Evolutionary conservation across 2,329 filamentous ascomycete species (phyloP), one percentile per base, ranked within the genome.

Genomic region (Ceratocystis alfenasii): DNA sequence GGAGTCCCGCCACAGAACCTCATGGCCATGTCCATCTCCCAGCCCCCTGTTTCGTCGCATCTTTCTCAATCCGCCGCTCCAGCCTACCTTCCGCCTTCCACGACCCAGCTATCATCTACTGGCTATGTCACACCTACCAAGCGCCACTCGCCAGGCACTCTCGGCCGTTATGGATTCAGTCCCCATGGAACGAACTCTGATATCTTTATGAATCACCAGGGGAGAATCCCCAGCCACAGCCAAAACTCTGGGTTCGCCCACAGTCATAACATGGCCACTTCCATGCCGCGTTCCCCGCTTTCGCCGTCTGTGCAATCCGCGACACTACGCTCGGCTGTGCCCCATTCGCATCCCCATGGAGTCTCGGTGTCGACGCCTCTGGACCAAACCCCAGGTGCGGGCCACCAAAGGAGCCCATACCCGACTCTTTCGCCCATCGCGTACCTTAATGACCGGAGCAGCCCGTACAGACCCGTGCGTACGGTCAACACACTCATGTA

Each of bases 401-500:
- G 53, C 10, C 59, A 53, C 12, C 46, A 61, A 22, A 53, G 65
- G 22, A 67, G 65, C 33, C 65, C 65, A 53, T 67, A 64, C 48
- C 46, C 62, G 17, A 64, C 45, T 41, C 83, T 94, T 69, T 97
- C 94, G 41, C 93, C 93, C 0, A 92, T 89, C 10, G 84, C 90
- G 72, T 95, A 95, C 75, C 80, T 96, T 46, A 88, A 89, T 72
- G 90, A 96, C 73, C 84, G 94, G 66, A 87, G 89, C 69, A 97
- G 93, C 65, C 94, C 94, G 2, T 97, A 97, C 76, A 89, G 90
- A 69, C 93, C 93, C 1, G 87, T 96, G 48, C 88, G 92, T 64
- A 84, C 90, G 68, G 90, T 96, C 67, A 91, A 94, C 70, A 95
- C 90, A 0, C 82, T 97, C n/a, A 80, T 96, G 36, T 90, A 94